Evolutionary conservation across 805 yeast species (phyloP).

Genomic region (Zygoascus ofunaensis): DNA sequence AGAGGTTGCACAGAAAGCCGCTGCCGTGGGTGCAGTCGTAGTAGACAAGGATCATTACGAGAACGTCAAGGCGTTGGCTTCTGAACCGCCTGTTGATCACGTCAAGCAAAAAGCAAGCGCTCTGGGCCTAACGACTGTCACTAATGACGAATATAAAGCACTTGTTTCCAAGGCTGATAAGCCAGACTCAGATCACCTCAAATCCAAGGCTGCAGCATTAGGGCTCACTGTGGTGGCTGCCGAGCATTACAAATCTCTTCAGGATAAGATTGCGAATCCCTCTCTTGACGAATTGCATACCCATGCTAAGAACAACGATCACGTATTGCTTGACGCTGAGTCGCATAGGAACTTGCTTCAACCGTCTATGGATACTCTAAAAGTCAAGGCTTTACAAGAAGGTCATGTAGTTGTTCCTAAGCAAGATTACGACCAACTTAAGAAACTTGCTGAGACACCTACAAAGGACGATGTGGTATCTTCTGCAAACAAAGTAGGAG

Average conservation of each 20-base stretch:
- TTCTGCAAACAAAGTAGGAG: constrained; percentile 23
- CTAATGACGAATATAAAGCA: constrained; percentile 21
- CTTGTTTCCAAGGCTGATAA: constrained; percentile 18
- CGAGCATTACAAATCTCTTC: constrained; percentile 17
- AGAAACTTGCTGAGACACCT: constrained; percentile 23
- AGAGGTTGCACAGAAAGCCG: constrained; percentile 22
- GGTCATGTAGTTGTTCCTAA: constrained; percentile 4
- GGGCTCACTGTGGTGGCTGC: constrained; percentile 25
- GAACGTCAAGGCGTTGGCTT: constrained; percentile 14
- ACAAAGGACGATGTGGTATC: constrained; percentile 24
- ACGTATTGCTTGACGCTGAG: constrained; percentile 27
- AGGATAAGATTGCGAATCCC: constrained; percentile 19
- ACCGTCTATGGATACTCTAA: constrained; percentile 15
- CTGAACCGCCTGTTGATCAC: constrained; percentile 24
- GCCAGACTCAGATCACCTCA: constrained; percentile 14
- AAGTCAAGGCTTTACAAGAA: constrained; percentile 4
- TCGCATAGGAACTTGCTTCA: constrained; percentile 22
- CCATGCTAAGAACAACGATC: constrained; percentile 26
- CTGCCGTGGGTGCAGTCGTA: constrained; percentile 13
- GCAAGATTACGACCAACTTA: constrained; percentile 10
- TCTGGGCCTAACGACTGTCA: constrained; percentile 12
- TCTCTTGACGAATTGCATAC: constrained; percentile 26
- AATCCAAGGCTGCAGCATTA: constrained; percentile 13
- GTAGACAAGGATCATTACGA: constrained; percentile 18
- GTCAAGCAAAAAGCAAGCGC: constrained; percentile 20